Conservation (phyloP, 2,329 filamentous ascomycete genomes). For the Neocatenulostroma microsporum region DNA sequence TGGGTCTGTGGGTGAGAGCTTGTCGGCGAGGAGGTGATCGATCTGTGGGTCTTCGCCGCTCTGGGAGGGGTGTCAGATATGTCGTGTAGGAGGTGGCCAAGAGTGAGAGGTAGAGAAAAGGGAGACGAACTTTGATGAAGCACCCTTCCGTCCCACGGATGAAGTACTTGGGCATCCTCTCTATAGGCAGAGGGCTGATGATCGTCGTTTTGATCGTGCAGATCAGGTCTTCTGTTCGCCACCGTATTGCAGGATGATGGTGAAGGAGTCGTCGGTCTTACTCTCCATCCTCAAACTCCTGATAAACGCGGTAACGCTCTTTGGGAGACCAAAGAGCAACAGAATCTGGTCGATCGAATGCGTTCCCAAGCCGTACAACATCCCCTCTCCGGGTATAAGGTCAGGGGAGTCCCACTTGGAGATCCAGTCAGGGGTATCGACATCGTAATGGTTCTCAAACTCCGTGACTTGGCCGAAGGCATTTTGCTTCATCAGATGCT, state of each 20-base stretch:
- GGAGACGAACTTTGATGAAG: slow-evolving; percentile 35
- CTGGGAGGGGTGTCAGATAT: too few species aligned
- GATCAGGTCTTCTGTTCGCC: slow-evolving; percentile 27
- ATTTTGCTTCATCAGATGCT: slow-evolving; percentile 16
- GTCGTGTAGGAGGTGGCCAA: too few species aligned
- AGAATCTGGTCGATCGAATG: slow-evolving; percentile 35
- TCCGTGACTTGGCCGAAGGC: slow-evolving; percentile 27
- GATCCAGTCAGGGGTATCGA: slow-evolving; percentile 38
- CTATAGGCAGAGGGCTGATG: slow-evolving; percentile 21
- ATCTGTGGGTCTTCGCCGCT: slow-evolving; percentile 32
- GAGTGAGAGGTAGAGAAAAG: too few species aligned
- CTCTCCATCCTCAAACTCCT: slow-evolving; percentile 23
- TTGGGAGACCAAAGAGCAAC: slow-evolving; percentile 30
- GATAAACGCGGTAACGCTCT: slow-evolving; percentile 26
- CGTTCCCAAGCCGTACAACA: slow-evolving; percentile 38
- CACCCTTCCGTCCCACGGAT: slow-evolving; percentile 30
- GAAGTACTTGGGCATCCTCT: slow-evolving; percentile 27
- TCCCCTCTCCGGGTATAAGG: slow-evolving; percentile 34
- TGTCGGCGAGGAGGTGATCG: slow-evolving; percentile 23
- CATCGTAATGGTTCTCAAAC: slow-evolving; percentile 31
- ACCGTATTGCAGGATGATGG: slow-evolving; percentile 30
- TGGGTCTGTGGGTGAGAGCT: slow-evolving; percentile 20
- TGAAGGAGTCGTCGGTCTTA: slow-evolving; percentile 31
- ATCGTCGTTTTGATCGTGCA: slow-evolving; percentile 31
- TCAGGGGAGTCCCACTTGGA: slow-evolving; percentile 25